phyloP scores from a whole-genome alignment of 345 rosid genomes.

The Citrus inodora region DNA sequence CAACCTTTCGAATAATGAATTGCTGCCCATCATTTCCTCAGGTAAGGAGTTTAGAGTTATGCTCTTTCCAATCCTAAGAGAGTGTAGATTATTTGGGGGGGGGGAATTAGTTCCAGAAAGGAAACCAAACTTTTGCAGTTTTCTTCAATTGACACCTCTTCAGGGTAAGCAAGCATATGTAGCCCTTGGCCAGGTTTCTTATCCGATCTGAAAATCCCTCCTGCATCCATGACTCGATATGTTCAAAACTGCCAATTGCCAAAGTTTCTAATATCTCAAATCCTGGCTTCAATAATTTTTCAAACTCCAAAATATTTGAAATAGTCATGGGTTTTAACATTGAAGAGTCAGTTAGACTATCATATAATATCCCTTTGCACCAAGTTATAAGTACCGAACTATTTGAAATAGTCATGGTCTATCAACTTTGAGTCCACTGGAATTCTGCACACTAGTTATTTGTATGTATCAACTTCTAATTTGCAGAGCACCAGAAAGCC shows the following conservation, averaged over 20 bases:
- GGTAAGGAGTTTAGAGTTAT: not conserved
- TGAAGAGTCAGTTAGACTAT: too few species aligned
- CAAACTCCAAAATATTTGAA: not conserved
- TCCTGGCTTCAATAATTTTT: not conserved
- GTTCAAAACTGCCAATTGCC: not conserved
- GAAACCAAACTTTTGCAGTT: not conserved
- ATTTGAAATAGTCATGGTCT: too few species aligned
- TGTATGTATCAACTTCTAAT: not conserved
- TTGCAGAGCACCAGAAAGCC: not conserved
- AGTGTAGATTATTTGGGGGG: not conserved
- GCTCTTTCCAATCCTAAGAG: not conserved
- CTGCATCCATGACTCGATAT: not conserved
- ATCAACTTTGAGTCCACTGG: too few species aligned
- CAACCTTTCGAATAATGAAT: not conserved
- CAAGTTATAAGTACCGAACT: too few species aligned
- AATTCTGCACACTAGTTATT: not conserved
- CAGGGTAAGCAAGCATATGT: not conserved
- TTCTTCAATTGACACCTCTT: not conserved
- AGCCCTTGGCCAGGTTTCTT: not conserved
- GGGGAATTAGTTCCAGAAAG: not conserved
- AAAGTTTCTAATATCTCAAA: not conserved
- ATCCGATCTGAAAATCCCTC: too few species aligned
- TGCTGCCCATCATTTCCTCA: not conserved
- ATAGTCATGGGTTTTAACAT: not conserved
- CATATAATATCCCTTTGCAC: too few species aligned